Conservation (phyloP, 176 grass and related monocot species). For the Bothriochloa decipiens region DNA sequence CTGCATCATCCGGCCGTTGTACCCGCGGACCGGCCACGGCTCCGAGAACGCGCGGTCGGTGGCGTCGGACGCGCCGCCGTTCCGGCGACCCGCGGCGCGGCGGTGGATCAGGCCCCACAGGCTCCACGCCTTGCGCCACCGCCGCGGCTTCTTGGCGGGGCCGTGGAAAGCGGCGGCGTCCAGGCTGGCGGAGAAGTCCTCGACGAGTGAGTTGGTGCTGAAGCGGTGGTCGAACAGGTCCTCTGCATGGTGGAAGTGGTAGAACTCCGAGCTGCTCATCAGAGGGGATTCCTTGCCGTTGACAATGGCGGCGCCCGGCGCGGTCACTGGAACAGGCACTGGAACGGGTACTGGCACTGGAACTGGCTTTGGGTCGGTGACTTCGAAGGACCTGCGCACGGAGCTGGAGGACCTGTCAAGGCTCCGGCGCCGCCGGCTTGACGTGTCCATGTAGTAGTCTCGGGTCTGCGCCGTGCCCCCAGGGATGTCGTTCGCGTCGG, state of each 20-base stretch:
- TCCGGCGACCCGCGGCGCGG: constrained; percentile 52
- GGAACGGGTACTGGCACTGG: not conserved
- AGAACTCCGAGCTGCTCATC: constrained; percentile 78
- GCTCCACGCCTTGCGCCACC: constrained; percentile 77
- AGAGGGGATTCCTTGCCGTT: constrained; percentile 49
- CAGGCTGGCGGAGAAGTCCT: constrained; percentile 74
- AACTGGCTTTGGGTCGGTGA: constrained; percentile 34
- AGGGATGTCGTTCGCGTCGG: constrained; percentile 35
- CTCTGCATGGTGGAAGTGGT: constrained; percentile 79
- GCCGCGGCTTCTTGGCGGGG: constrained; percentile 66
- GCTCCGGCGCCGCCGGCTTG: constrained; percentile 68
- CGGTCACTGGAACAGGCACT: not conserved
- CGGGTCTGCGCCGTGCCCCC: constrained; percentile 72
- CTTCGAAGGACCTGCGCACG: constrained; percentile 54
- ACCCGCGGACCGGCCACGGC: constrained; percentile 51
- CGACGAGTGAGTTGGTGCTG: constrained; percentile 62
- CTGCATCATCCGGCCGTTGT: constrained; percentile 68
- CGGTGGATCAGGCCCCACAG: constrained; percentile 86
- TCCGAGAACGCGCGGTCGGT: constrained; percentile 68
- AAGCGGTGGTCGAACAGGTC: constrained; percentile 60
- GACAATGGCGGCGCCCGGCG: not conserved
- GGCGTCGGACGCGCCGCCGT: constrained; percentile 8
- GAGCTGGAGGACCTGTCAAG: constrained; percentile 79
- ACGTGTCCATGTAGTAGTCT: constrained; percentile 86
- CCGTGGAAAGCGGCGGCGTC: constrained; percentile 61